Conservation (phyloP, 2,329 filamentous ascomycete species). For the Colletotrichum tamarilloi region DNA sequence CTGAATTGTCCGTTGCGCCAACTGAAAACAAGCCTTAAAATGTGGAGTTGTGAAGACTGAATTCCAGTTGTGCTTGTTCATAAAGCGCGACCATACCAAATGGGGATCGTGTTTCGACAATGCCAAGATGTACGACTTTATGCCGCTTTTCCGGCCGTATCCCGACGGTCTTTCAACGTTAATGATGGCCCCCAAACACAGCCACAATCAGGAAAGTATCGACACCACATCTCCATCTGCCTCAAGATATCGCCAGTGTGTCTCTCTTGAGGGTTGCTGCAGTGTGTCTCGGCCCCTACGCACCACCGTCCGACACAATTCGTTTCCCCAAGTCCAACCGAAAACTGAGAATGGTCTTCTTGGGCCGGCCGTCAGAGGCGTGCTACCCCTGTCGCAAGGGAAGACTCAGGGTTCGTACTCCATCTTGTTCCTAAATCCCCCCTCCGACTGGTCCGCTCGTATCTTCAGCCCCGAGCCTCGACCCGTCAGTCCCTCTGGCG, state of each 20-base stretch:
- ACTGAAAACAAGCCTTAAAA: neutral
- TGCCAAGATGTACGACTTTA: constrained; percentile 4
- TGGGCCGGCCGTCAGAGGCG: constrained; percentile 42
- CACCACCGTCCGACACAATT: neutral
- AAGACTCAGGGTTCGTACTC: constrained; percentile 40
- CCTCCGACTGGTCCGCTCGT: constrained; percentile 24
- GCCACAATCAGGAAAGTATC: constrained; percentile 1
- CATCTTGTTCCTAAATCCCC: constrained; percentile 9
- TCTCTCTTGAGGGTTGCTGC: neutral
- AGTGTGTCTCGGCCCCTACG: constrained; percentile 7
- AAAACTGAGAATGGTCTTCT: constrained; percentile 42
- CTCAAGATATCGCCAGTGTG: constrained; percentile 18
- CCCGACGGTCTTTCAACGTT: neutral
- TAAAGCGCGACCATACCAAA: constrained; percentile 14
- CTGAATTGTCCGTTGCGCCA: neutral
- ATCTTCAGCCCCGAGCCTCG: constrained; percentile 2
- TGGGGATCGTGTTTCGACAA: constrained; percentile 17
- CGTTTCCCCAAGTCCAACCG: neutral
- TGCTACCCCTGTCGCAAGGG: constrained; percentile 42
- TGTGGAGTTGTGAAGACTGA: neutral
- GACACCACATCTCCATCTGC: constrained; percentile 1
- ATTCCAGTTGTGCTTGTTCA: neutral
- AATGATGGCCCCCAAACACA: constrained; percentile 10
- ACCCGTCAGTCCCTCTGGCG: constrained; percentile 17
- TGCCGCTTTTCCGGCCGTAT: constrained; percentile 14